Evolutionary conservation across 148 eudicot species (phyloP).

Genomic region (Rhododendron vialii): DNA sequence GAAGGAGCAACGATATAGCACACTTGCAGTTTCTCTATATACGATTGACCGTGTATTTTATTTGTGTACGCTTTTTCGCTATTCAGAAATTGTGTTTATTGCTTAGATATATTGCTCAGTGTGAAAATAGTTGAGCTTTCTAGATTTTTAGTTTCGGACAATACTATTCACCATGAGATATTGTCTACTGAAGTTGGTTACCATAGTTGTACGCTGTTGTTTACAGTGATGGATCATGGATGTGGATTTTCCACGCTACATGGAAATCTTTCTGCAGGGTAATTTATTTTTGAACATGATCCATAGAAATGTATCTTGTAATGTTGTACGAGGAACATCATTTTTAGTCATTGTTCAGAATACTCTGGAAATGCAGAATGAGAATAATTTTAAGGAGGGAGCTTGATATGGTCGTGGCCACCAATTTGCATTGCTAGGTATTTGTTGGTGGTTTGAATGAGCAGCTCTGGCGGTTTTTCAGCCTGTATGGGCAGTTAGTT

Average conservation of each 20-base stretch:
- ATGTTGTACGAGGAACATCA: too few relatives aligned
- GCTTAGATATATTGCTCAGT: not conserved
- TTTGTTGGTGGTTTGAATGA: slow-evolving; percentile 74
- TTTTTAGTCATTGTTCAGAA: slow-evolving; percentile 33
- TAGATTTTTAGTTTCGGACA: not conserved
- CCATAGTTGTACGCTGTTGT: not conserved
- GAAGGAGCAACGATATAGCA: not conserved
- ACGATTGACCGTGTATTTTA: not conserved
- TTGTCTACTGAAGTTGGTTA: not conserved
- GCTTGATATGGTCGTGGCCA: too few relatives aligned
- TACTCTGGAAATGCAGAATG: slow-evolving; percentile 59
- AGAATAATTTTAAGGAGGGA: slow-evolving; percentile 53
- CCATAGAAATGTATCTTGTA: too few relatives aligned
- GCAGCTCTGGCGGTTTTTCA: slow-evolving; percentile 62
- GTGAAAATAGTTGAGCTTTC: not conserved
- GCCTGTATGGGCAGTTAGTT: slow-evolving; percentile 60
- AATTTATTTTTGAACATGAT: too few relatives aligned
- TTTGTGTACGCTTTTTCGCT: not conserved
- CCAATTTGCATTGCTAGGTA: slow-evolving; percentile 2
- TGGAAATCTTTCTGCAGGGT: not conserved
- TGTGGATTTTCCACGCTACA: not conserved
- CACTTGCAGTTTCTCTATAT: not conserved
- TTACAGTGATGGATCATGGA: not conserved
- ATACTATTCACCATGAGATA: not conserved
- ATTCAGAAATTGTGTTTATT: not conserved